Percentiles rank a stretch among this genome's conserved stretches.
Evolutionary conservation across 495 filamentous ascomycete species (phyloP).

Genomic region (Penicillium silybi): DNA sequence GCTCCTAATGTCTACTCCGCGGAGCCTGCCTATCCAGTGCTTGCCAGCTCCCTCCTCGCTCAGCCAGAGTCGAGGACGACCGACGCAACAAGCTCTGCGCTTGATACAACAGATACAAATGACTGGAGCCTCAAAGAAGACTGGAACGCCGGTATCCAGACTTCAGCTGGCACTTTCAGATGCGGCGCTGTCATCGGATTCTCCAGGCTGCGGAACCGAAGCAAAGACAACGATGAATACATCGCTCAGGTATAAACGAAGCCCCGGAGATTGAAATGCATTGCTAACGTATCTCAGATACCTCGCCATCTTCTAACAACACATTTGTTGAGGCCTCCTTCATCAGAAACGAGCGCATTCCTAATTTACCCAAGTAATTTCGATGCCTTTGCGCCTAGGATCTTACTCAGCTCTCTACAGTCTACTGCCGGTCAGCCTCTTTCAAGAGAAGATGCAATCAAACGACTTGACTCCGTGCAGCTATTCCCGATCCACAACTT

Average conservation of each 20-base stretch:
- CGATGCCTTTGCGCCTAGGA: slow-evolving; percentile 75
- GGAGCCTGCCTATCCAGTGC: slow-evolving; percentile 33
- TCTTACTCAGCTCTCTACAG: slow-evolving; percentile 47
- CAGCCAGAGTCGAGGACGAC: background rate
- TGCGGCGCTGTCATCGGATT: slow-evolving; percentile 36
- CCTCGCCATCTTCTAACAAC: slow-evolving; percentile 13
- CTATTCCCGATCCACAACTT: slow-evolving; percentile 38
- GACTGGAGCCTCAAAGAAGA: slow-evolving; percentile 34
- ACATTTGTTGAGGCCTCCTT: slow-evolving; percentile 7
- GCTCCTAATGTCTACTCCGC: slow-evolving; percentile 20
- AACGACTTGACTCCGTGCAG: slow-evolving; percentile 35
- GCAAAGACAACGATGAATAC: slow-evolving; percentile 27
- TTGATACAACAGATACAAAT: background rate
- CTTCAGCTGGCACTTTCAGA: slow-evolving; percentile 21
- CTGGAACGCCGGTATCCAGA: slow-evolving; percentile 22
- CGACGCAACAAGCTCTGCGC: background rate
- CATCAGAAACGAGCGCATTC: slow-evolving; percentile 24
- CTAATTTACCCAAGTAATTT: slow-evolving; percentile 72
- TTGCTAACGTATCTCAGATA: slow-evolving; percentile 9
- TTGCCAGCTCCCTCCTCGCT: slow-evolving; percentile 32
- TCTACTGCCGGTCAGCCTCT: slow-evolving; percentile 13
- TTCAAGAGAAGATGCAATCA: slow-evolving; percentile 31
- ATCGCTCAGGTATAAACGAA: slow-evolving; percentile 31
- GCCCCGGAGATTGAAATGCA: background rate
- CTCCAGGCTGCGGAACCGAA: slow-evolving; percentile 29